Evolutionary conservation across 2,329 filamentous ascomycete genomes (phyloP), one percentile per base, ranked within the genome.

Genomic region (Ceratocystiopsis sp.): DNA sequence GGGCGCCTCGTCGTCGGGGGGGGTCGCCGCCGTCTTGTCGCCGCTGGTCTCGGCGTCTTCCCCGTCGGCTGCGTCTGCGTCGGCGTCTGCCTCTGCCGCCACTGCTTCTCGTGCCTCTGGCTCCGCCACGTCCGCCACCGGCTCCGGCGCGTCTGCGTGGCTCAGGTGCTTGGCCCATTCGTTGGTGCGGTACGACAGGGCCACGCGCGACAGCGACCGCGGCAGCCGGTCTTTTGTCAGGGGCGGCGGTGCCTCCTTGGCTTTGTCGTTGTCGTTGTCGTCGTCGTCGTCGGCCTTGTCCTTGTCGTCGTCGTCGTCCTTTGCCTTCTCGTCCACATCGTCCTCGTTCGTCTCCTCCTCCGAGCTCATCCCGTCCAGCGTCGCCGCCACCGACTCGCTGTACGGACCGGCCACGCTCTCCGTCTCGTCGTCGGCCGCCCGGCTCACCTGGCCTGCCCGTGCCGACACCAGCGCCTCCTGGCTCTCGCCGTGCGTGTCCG

Each of bases 161-260:
- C 78, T 76, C 12, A 94, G 67, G 57, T 94, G 85, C 58, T 94
- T 95, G 0, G 86, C 85, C 89, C 89, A 96, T 61, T 96, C 89
- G 50, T 93, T 93, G 2, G 86, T 95, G 45, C 89, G 75, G 55
- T 91, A 93, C 0, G 81, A 83, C 57, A 84, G 66, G 2, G 86
- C 80, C 10, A 93, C 73, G 47, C 75, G 79, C 1, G 86, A 91
- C 33, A 86, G 60, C 13, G 75, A 74, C n/a, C 68, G 64, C 0
- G 84, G 83, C 11, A 93, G 68, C 12, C 68, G 68, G 4, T 76
- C 74, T 48, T 68, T 70, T 6, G 70, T 76, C 46, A 81, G 57
- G 39, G 61, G 71, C 15, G 59, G 59, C 9, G 62, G 58, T 14
- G 62, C 60, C 3, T 54, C 57, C 3, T 67, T 42, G 11, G 51